Evolutionary conservation across 2,329 filamentous ascomycete genomes (phyloP).

Genomic region (Alternaria sp.): DNA sequence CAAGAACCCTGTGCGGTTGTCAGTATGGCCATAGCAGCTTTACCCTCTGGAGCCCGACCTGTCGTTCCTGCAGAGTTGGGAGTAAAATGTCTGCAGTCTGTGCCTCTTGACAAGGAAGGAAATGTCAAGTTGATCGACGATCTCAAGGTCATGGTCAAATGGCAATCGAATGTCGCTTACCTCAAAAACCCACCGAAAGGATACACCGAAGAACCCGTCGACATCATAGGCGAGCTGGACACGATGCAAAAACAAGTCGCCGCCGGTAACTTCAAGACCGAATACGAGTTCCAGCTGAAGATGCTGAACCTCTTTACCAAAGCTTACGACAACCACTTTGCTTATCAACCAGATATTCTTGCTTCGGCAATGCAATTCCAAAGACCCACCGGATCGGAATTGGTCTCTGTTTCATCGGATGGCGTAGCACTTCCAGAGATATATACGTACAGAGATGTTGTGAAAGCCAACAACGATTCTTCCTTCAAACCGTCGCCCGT

Average conservation of each 20-base stretch:
- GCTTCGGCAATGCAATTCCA: conserved; percentile 50
- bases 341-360: conserved; percentile 49
- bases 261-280: conserved; percentile 43
- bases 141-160: conserved; percentile 47
- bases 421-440: conserved; percentile 48
- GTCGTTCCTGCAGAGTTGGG: conserved; percentile 47
- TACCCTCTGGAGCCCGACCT: conserved; percentile 37
- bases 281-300: conserved; percentile 53
- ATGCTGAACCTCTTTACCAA: conserved; percentile 46
- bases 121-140: conserved; percentile 46
- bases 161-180: conserved; percentile 52
- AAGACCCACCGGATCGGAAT: conserved; percentile 39
- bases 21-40: conserved; percentile 35
- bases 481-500: conserved; percentile 49
- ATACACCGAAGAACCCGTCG: conserved; percentile 50
- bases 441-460: conserved; percentile 44
- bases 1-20: conserved; percentile 46
- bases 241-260: conserved; percentile 43
- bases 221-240: conserved; percentile 50
- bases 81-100: conserved; percentile 46
- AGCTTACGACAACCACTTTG: conserved; percentile 54
- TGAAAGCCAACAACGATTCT: conserved; percentile 32
- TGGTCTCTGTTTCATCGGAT: conserved; percentile 49
- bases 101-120: conserved; percentile 47
- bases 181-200: conserved; percentile 49